Conservation (phyloP, 2,329 filamentous ascomycete genomes). For the Hymenoscyphus infarciens region DNA sequence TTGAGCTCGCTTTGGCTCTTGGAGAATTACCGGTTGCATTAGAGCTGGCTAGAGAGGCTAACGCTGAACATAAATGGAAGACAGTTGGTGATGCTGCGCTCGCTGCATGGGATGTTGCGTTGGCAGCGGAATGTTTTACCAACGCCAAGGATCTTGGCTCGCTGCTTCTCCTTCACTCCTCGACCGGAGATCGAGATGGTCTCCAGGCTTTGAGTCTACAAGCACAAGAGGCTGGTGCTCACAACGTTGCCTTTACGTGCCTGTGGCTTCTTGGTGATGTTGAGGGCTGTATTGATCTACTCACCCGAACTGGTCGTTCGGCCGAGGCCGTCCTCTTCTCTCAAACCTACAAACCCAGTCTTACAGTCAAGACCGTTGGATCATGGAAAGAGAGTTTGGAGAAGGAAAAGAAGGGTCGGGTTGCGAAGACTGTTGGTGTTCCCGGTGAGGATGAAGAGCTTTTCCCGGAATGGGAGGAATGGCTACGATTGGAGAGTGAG, state of each 20-base stretch:
- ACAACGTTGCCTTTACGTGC: slow-evolving; percentile 91
- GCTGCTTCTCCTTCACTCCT: slow-evolving; percentile 81
- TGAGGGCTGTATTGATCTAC: slow-evolving; percentile 73
- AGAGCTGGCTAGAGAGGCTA: slow-evolving; percentile 75
- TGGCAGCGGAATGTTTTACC: slow-evolving; percentile 90
- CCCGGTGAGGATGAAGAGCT: slow-evolving; percentile 82
- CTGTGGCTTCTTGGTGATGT: slow-evolving; percentile 85
- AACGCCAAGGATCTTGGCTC: slow-evolving; percentile 89
- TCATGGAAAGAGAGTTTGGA: slow-evolving; percentile 83
- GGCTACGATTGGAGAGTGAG: slow-evolving; percentile 74
- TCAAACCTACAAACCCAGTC: slow-evolving; percentile 90
- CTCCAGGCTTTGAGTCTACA: slow-evolving; percentile 69
- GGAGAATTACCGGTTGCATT: slow-evolving; percentile 83
- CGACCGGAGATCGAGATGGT: slow-evolving; percentile 74
- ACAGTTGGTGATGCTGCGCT: slow-evolving; percentile 90
- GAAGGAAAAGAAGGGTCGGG: slow-evolving; percentile 78
- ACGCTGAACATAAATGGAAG: slow-evolving; percentile 98
- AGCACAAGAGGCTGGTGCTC: slow-evolving; percentile 71
- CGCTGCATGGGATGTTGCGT: slow-evolving; percentile 75
- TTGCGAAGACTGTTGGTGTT: slow-evolving; percentile 77
- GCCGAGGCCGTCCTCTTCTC: slow-evolving; percentile 89
- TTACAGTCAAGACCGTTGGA: slow-evolving; percentile 62
- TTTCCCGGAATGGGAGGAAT: slow-evolving; percentile 96
- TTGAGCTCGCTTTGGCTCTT: slow-evolving; percentile 82
- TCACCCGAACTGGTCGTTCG: slow-evolving; percentile 72